These are phyloP conservation scores for Plasmodium berghei DNA, from an alignment of 169 alveolate species.

Conservation along the genomic window DNA sequence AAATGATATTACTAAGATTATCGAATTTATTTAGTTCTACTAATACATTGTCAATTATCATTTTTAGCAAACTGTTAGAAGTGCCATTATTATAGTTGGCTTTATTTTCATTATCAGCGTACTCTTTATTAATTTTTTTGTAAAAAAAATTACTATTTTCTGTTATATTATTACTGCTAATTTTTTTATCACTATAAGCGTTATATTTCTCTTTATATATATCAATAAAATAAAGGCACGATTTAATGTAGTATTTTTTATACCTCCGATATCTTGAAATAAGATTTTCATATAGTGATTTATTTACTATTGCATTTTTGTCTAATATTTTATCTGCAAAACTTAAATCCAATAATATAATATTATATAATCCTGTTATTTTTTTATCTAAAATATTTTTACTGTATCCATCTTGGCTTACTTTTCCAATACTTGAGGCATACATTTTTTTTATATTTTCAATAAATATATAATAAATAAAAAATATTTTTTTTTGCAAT, in stretches of 20 bases:
- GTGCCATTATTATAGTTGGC: not conserved
- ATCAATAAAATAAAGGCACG: constrained; percentile 56
- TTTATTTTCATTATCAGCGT: constrained; percentile 7
- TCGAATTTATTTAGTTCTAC: constrained; percentile 57
- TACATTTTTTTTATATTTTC: constrained; percentile 6
- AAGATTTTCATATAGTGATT: constrained; percentile 57
- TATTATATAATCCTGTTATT: constrained; percentile 64
- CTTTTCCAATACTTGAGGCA: not conserved
- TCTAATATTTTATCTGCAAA: constrained; percentile 60
- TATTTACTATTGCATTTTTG: constrained; percentile 44
- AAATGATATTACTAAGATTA: constrained; percentile 61
- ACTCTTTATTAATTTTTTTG: constrained; percentile 13
- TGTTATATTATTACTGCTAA: constrained; percentile 14
- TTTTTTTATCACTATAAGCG: constrained; percentile 47
- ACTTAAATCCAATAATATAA: constrained; percentile 49
- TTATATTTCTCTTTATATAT: constrained; percentile 66
- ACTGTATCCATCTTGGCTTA: constrained; percentile 1
- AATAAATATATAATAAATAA: constrained; percentile 33
- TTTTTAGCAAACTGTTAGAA: constrained; percentile 12
- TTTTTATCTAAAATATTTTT: constrained; percentile 54
- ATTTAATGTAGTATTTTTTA: constrained; percentile 41
- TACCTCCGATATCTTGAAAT: constrained; percentile 29
- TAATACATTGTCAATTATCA: constrained; percentile 52
- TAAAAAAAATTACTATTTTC: constrained; percentile 10
- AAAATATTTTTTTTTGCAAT: constrained; percentile 26